These are phyloP conservation scores for Fusarium sp. DNA, from an alignment of 2,329 filamentous ascomycete genomes.

Conservation along the genomic window DNA sequence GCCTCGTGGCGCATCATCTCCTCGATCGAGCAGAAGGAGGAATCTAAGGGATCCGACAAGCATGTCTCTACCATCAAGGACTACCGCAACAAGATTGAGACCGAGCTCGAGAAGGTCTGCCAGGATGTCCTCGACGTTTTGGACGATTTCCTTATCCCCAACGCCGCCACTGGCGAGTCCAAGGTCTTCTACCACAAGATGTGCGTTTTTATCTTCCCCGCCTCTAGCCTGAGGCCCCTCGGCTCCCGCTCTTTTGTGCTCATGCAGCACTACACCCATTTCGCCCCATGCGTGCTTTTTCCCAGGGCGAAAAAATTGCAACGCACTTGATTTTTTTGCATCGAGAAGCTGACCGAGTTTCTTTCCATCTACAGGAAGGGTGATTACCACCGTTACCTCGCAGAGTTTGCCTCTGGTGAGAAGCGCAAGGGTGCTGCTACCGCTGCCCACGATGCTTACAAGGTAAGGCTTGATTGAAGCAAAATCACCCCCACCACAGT, in stretches of 20 bases:
- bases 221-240: slow-evolving; percentile 38
- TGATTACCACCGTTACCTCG: slow-evolving; percentile 95
- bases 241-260: slow-evolving; percentile 31
- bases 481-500: slow-evolving; percentile 34
- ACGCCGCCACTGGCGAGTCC: slow-evolving; percentile 95
- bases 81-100: slow-evolving; percentile 98
- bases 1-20: slow-evolving; percentile 99
- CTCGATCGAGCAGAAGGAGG: slow-evolving; percentile 99
- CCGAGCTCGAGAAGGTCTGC: slow-evolving; percentile 97
- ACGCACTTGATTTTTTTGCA: slow-evolving; percentile 7
- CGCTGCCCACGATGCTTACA: slow-evolving; percentile 94
- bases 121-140: slow-evolving; percentile 97
- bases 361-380: slow-evolving; percentile 75
- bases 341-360: slow-evolving; percentile 26
- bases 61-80: slow-evolving; percentile 94
- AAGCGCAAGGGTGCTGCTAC: slow-evolving; percentile 91
- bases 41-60: slow-evolving; percentile 97
- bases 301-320: background rate
- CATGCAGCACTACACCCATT: slow-evolving; percentile 24
- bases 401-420: slow-evolving; percentile 92
- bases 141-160: slow-evolving; percentile 92
- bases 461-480: slow-evolving; percentile 70
- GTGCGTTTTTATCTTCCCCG: slow-evolving; percentile 67
- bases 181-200: slow-evolving; percentile 99
- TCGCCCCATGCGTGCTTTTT: slow-evolving; percentile 19